Conservation (phyloP, 2,329 filamentous ascomycete genomes). For the Pseudogymnoascus sp. region DNA sequence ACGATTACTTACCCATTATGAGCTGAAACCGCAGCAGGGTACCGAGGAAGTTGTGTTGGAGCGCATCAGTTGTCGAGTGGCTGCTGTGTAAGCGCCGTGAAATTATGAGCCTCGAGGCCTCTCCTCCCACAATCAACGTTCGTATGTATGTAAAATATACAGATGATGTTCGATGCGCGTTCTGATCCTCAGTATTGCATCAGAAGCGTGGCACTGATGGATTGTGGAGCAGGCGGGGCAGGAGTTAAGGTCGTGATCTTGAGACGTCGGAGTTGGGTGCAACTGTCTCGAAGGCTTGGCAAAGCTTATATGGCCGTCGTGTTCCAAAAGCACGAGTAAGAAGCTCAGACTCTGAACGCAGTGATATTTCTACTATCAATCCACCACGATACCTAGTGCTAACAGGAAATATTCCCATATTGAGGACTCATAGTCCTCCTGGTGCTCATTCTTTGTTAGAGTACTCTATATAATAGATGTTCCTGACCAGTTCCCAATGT, state of each 20-base stretch:
- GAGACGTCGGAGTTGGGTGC: background rate
- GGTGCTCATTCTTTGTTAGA: background rate
- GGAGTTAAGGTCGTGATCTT: background rate
- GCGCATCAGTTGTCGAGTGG: background rate
- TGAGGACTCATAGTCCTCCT: background rate
- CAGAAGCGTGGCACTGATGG: background rate
- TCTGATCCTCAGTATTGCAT: background rate
- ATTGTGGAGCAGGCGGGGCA: constrained; percentile 5
- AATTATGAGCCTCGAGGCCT: background rate
- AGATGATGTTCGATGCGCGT: background rate
- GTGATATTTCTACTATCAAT: background rate
- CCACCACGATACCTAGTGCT: background rate
- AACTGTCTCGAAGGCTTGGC: background rate
- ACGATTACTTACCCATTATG: constrained; percentile 6
- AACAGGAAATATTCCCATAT: background rate
- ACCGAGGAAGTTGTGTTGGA: background rate
- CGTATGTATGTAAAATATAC: background rate
- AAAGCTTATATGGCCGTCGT: background rate
- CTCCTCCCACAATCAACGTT: background rate
- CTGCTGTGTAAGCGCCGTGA: background rate
- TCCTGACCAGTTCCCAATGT: background rate
- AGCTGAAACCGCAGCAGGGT: background rate
- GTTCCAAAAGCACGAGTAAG: background rate
- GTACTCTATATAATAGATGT: background rate
- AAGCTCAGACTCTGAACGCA: background rate